These are phyloP conservation scores for Flaveria sonorensis DNA, from an alignment of 129 eudicot genomes.

Conservation along the genomic window DNA sequence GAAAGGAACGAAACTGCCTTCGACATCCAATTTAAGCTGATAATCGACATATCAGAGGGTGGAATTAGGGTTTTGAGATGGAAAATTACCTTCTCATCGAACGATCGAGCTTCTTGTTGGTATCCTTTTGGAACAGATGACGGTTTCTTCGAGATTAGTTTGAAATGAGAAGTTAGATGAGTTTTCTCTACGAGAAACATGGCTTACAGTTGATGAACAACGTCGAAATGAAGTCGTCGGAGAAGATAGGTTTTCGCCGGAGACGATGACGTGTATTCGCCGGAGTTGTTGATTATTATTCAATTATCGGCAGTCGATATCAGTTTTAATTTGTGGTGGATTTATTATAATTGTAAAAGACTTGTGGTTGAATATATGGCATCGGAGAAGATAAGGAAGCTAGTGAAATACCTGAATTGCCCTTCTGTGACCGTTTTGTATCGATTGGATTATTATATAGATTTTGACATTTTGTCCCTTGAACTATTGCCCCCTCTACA, in stretches of 20 bases:
- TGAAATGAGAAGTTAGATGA: slow-evolving; percentile 37
- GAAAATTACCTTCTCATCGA: slow-evolving; percentile 40
- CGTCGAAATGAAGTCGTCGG: slow-evolving; percentile 14
- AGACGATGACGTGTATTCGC: not conserved
- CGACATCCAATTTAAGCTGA: slow-evolving; percentile 43
- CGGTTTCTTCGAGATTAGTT: slow-evolving; percentile 31
- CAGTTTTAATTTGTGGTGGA: not conserved
- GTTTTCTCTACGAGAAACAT: slow-evolving; percentile 52
- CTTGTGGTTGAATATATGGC: slow-evolving; percentile 16
- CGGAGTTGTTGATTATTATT: not conserved
- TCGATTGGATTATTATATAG: too few relatives aligned
- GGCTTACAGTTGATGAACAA: not conserved
- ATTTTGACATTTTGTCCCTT: too few relatives aligned
- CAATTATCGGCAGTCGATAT: slow-evolving; percentile 1
- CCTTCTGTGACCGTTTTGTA: slow-evolving; percentile 15
- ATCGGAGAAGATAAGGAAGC: slow-evolving; percentile 18
- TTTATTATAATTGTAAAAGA: not conserved
- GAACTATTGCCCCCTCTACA: too few relatives aligned
- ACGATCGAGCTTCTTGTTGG: slow-evolving; percentile 29
- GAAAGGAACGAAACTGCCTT: slow-evolving; percentile 43
- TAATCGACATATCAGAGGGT: slow-evolving; percentile 10
- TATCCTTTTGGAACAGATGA: slow-evolving; percentile 13
- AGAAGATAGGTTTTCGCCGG: slow-evolving; percentile 7
- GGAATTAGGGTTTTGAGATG: slow-evolving; percentile 43
- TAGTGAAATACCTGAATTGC: slow-evolving; percentile 23